phyloP scores from a whole-genome alignment of 306 rosid genomes.

The Phaseolus lunatus region DNA sequence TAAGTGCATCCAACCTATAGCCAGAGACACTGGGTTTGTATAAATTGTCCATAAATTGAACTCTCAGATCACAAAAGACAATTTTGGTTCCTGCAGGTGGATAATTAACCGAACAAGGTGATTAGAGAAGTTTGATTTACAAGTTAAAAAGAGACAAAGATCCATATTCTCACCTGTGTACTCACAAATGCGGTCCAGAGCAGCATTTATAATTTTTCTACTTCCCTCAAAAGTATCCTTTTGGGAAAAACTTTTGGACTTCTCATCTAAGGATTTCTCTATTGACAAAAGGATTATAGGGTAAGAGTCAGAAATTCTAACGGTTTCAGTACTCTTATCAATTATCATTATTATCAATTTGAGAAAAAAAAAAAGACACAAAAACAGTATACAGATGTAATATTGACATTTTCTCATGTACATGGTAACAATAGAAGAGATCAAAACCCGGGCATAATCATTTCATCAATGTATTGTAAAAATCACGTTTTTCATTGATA shows the following conservation, averaged over 20 bases:
- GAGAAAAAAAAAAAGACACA: not conserved
- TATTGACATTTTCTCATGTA: not conserved
- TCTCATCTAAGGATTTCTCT: slow-evolving; percentile 78
- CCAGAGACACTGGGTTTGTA: slow-evolving; percentile 83
- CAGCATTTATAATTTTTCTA: slow-evolving; percentile 83
- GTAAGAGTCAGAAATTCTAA: slow-evolving; percentile 34
- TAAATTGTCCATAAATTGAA: slow-evolving; percentile 80
- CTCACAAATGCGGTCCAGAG: slow-evolving; percentile 88
- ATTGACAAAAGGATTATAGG: slow-evolving; percentile 32
- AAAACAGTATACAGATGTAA: slow-evolving; percentile 31
- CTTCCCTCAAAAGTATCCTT: slow-evolving; percentile 92
- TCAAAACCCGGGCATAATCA: not conserved
- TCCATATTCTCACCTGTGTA: slow-evolving; percentile 71
- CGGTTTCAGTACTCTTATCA: slow-evolving; percentile 23
- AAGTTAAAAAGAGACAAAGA: slow-evolving; percentile 18
- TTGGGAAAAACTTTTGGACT: slow-evolving; percentile 65
- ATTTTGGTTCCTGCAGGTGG: slow-evolving; percentile 90
- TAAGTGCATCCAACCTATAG: slow-evolving; percentile 80
- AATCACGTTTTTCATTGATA: slow-evolving; percentile 1
- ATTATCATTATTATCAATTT: not conserved
- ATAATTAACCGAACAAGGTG: slow-evolving; percentile 32
- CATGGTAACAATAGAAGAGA: not conserved
- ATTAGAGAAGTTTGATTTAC: slow-evolving; percentile 40
- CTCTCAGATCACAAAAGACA: slow-evolving; percentile 91
- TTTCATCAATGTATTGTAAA: slow-evolving; percentile 2